A percentile compares a stretch with the other conserved stretches of the same genome.
phyloP scores from a whole-genome alignment of 352 stramenopile species.

The Blastocystis sp. region DNA sequence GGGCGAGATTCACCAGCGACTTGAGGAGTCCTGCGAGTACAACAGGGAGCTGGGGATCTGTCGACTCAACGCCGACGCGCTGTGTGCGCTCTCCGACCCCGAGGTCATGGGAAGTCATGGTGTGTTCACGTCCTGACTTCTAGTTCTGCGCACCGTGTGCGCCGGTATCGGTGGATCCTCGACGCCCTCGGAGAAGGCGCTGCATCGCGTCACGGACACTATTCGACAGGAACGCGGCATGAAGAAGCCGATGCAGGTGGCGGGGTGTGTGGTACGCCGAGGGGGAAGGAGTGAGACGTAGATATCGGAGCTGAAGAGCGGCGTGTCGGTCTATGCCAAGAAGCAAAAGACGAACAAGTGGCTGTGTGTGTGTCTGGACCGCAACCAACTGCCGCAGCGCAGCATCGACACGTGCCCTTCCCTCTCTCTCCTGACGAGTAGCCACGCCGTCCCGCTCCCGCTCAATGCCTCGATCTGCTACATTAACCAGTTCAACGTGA shows the following conservation, averaged over 20 bases:
- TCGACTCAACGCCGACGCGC: slow-evolving; percentile 20
- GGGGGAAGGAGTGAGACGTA: neutral
- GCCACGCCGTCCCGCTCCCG: slow-evolving; percentile 10
- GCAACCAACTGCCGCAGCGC: slow-evolving; percentile 59
- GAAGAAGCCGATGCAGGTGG: slow-evolving; percentile 46
- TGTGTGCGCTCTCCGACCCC: neutral
- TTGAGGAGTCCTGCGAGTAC: slow-evolving; percentile 37
- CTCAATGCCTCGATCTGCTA: neutral
- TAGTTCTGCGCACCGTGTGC: slow-evolving; percentile 42
- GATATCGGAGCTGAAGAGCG: slow-evolving; percentile 29
- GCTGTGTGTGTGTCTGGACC: slow-evolving; percentile 54
- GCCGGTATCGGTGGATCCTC: slow-evolving; percentile 11
- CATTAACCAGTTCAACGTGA: slow-evolving; percentile 11
- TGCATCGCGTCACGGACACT: slow-evolving; percentile 8
- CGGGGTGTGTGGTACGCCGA: slow-evolving; percentile 26
- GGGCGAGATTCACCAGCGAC: neutral
- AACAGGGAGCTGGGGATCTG: slow-evolving; percentile 45
- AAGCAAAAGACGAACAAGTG: neutral
- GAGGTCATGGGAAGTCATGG: neutral
- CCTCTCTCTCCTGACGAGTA: neutral
- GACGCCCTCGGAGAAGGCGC: slow-evolving; percentile 12
- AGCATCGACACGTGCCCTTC: slow-evolving; percentile 24
- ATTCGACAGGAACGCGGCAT: neutral
- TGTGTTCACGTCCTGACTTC: neutral
- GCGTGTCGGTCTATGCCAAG: slow-evolving; percentile 43